phyloP scores from a whole-genome alignment of 176 grass and related monocot genomes.

The Pontederia paniculata region DNA sequence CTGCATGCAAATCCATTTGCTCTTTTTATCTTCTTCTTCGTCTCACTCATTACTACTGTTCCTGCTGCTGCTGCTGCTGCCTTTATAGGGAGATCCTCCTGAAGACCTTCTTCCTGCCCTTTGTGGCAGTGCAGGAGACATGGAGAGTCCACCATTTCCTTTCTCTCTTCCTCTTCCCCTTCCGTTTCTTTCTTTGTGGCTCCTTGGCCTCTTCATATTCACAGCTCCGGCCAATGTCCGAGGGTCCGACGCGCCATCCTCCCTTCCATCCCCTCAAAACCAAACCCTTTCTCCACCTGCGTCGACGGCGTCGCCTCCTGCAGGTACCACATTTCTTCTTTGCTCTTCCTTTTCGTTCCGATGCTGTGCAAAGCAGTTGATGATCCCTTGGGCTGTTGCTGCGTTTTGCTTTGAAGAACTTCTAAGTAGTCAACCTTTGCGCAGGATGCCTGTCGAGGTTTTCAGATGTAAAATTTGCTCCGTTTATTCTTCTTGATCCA shows the following conservation, averaged over 20 bases:
- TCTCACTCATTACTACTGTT: too few relatives aligned
- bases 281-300: background rate
- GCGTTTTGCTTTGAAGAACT: background rate
- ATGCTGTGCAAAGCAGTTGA: too few relatives aligned
- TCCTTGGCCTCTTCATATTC: background rate
- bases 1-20: too few relatives aligned
- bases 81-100: background rate
- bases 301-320: slow-evolving; percentile 16
- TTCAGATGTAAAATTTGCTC: background rate
- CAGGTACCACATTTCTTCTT: slow-evolving; percentile 19
- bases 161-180: background rate
- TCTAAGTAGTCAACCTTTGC: background rate
- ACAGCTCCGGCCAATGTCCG: background rate
- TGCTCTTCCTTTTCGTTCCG: background rate
- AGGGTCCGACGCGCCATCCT: background rate
- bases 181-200: background rate
- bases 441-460: background rate
- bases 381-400: slow-evolving; percentile 5
- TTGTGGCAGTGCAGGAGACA: slow-evolving; percentile 4
- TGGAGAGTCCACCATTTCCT: slow-evolving; percentile 4
- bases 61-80: too few relatives aligned
- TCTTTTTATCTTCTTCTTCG: too few relatives aligned
- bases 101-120: background rate
- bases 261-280: background rate
- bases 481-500: background rate